These are phyloP conservation scores for Mucor ambiguus DNA, from an alignment of 371 early-diverging fungal species.

Conservation along the genomic window DNA sequence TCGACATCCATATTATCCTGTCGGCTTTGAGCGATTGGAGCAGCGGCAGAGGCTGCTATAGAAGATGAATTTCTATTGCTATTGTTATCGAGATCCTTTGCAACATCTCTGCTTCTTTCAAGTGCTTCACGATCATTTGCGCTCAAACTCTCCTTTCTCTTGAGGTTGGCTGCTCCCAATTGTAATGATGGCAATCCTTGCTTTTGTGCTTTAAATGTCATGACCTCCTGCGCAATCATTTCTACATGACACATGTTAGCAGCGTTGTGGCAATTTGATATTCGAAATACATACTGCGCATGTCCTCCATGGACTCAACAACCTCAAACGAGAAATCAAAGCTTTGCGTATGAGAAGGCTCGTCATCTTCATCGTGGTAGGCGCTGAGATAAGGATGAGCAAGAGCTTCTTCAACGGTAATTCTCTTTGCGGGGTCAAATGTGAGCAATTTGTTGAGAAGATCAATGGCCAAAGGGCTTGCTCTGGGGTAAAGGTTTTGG, in stretches of 20 bases:
- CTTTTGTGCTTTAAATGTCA: slow-evolving; percentile 63
- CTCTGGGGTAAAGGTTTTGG: slow-evolving; percentile 77
- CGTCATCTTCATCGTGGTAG: slow-evolving; percentile 81
- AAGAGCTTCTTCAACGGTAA: slow-evolving; percentile 85
- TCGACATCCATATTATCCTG: slow-evolving; percentile 57
- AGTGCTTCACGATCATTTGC: slow-evolving; percentile 38
- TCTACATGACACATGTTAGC: slow-evolving; percentile 13
- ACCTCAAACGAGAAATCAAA: slow-evolving; percentile 96
- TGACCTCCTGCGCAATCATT: slow-evolving; percentile 89
- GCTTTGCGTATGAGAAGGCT: slow-evolving; percentile 66
- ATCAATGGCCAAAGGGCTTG: slow-evolving; percentile 76
- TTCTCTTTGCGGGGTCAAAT: slow-evolving; percentile 83
- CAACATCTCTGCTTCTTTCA: slow-evolving; percentile 44
- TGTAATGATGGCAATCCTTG: slow-evolving; percentile 36
- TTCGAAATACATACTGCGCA: slow-evolving; percentile 63
- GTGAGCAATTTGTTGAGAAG: slow-evolving; percentile 77
- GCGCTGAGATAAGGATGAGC: slow-evolving; percentile 79
- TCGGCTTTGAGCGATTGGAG: slow-evolving; percentile 13
- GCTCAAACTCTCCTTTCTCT: slow-evolving; percentile 50
- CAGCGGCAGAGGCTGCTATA: slow-evolving; percentile 26
- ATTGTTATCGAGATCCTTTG: slow-evolving; percentile 14
- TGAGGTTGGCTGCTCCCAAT: slow-evolving; percentile 40
- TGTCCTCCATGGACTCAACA: slow-evolving; percentile 83
- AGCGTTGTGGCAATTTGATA: background rate
- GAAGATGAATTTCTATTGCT: slow-evolving; percentile 10